A percentile compares a stretch with the other conserved stretches of the same genome.
These are phyloP conservation scores for Melocanna baccifera DNA, from an alignment of 176 grass and related monocot species.

Conservation along the genomic window DNA sequence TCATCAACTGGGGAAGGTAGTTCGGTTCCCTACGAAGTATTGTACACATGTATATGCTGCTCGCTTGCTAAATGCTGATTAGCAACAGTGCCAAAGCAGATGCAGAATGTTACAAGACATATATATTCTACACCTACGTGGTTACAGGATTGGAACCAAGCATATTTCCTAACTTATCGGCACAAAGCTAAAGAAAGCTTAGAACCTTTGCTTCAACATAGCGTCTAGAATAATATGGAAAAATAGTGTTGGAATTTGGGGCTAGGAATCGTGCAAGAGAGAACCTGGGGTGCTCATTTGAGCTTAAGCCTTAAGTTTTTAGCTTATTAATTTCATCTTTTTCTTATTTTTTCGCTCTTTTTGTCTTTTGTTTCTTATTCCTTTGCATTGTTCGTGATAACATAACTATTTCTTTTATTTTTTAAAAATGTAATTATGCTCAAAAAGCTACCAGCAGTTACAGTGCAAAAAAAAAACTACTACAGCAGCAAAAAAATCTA, in stretches of 20 bases:
- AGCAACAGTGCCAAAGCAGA: background rate
- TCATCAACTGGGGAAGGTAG: conserved; percentile 8
- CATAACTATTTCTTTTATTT: too few relatives aligned
- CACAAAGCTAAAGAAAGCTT: background rate
- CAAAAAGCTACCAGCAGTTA: too few relatives aligned
- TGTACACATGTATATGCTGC: conserved; percentile 7
- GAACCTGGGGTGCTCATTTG: too few relatives aligned
- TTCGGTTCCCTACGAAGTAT: background rate
- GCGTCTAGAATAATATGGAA: background rate
- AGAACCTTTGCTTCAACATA: background rate
- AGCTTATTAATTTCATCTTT: too few relatives aligned
- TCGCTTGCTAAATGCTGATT: background rate
- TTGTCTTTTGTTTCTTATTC: too few relatives aligned
- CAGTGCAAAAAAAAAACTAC: too few relatives aligned
- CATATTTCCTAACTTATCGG: background rate
- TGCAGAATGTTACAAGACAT: background rate
- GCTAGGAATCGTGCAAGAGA: background rate
- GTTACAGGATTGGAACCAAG: background rate
- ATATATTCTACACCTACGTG: background rate
- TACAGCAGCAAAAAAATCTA: too few relatives aligned
- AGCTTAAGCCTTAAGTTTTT: too few relatives aligned
- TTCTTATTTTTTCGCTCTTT: too few relatives aligned
- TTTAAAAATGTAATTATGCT: too few relatives aligned
- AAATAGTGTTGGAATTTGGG: background rate
- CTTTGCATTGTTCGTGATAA: too few relatives aligned